phyloP scores from a whole-genome alignment of 2,329 filamentous ascomycete genomes.

The Mycogone perniciosa region DNA sequence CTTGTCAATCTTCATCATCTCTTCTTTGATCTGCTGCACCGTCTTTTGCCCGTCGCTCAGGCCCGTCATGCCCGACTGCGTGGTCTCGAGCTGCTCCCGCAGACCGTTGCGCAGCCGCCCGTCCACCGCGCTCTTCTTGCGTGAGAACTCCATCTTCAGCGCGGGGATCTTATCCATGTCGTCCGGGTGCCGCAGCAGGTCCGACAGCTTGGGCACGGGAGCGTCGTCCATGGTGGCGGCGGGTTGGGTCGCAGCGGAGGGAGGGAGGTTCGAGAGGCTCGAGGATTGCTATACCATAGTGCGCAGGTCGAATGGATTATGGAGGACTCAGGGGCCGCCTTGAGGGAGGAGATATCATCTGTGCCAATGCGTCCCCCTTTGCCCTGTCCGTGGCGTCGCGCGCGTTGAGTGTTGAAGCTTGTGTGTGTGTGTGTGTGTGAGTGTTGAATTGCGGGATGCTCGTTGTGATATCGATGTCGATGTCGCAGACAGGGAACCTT shows the following conservation, averaged over 20 bases:
- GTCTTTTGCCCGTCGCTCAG: constrained; percentile 87
- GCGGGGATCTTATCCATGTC: constrained; percentile 93
- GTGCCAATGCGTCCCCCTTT: background rate
- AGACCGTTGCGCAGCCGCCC: constrained; percentile 82
- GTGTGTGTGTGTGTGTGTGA: background rate
- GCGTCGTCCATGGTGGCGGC: constrained; percentile 44
- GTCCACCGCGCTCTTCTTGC: constrained; percentile 90
- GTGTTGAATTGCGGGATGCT: background rate
- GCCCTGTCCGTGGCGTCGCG: background rate
- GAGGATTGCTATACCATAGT: constrained; percentile 10
- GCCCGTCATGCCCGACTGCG: constrained; percentile 84
- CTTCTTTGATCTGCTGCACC: constrained; percentile 89
- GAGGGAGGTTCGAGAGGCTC: background rate
- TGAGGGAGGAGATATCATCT: background rate
- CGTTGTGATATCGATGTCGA: no score
- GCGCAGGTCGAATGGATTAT: background rate
- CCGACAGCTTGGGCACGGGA: constrained; percentile 73
- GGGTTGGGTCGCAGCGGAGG: background rate
- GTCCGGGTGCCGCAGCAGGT: constrained; percentile 90
- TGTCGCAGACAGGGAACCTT: no score
- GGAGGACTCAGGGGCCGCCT: background rate
- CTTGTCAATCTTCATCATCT: constrained; percentile 98
- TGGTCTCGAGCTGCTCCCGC: constrained; percentile 88
- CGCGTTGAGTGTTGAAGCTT: background rate
- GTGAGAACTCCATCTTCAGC: constrained; percentile 85